Evolutionary conservation across 1,284 basidiomycete species (phyloP).

Genomic region (Boletus smithii): DNA sequence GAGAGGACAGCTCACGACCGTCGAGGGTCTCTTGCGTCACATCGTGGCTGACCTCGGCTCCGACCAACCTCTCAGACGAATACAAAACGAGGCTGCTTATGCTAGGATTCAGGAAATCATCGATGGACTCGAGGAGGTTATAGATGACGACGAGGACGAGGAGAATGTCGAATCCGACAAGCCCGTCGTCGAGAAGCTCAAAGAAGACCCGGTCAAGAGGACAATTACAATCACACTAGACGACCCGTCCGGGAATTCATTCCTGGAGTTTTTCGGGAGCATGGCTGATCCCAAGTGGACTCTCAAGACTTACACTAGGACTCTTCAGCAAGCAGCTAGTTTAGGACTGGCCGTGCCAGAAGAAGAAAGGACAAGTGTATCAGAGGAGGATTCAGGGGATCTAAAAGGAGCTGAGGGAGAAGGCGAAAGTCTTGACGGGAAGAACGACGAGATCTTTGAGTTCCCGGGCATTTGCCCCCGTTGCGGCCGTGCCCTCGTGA

Average conservation of each 20-base stretch:
- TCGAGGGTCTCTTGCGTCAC: constrained; percentile 90
- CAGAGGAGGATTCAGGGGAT: constrained; percentile 34
- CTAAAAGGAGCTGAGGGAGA: constrained; percentile 33
- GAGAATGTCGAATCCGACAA: constrained; percentile 31
- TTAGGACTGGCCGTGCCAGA: constrained; percentile 66
- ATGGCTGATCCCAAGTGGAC: constrained; percentile 93
- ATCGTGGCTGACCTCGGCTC: constrained; percentile 79
- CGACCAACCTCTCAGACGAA: constrained; percentile 84
- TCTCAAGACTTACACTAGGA: constrained; percentile 82
- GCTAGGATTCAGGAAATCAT: constrained; percentile 79
- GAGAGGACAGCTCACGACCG: constrained; percentile 91
- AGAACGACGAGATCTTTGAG: constrained; percentile 82
- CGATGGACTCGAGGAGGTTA: constrained; percentile 61
- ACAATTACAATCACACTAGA: constrained; percentile 86
- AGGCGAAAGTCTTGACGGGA: constrained; percentile 27
- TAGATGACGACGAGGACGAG: constrained; percentile 57
- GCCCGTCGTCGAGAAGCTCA: constrained; percentile 32
- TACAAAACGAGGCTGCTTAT: constrained; percentile 77
- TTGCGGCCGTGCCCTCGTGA: constrained; percentile 82
- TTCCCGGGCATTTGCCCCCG: constrained; percentile 90
- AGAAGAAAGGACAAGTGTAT: constrained; percentile 37
- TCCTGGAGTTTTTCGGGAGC: constrained; percentile 80
- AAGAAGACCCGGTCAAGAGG: constrained; percentile 48
- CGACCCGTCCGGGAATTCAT: constrained; percentile 95
- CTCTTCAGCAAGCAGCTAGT: constrained; percentile 78